These are phyloP conservation scores for Oidiodendron maius DNA, from an alignment of 495 filamentous ascomycete genomes.

Conservation along the genomic window DNA sequence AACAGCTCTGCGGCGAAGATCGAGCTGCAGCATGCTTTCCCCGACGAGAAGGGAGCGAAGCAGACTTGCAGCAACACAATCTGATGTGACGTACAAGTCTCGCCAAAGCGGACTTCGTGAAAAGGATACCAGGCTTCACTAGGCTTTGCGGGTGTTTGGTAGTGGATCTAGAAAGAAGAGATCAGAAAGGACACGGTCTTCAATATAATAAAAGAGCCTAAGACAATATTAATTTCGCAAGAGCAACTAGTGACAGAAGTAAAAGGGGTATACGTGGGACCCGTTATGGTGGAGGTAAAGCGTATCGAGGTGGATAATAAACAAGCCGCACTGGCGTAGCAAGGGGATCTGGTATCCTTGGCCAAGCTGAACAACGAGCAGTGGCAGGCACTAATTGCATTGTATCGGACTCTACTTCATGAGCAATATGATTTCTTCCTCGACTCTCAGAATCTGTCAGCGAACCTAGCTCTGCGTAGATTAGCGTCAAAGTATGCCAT, in stretches of 20 bases:
- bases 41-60: no score
- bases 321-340: conserved; percentile 34
- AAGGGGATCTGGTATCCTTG: conserved; percentile 24
- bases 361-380: conserved; percentile 51
- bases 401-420: conserved; percentile 67
- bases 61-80: no score
- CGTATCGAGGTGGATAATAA: conserved; percentile 63
- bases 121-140: no score
- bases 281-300: conserved; percentile 76
- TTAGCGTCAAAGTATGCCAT: conserved; percentile 69
- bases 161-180: not conserved
- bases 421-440: conserved; percentile 82
- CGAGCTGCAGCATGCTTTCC: no score
- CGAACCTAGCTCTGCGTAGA: conserved; percentile 48
- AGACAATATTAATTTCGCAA: conserved; percentile 65
- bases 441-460: conserved; percentile 68
- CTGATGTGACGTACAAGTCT: no score
- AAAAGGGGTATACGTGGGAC: conserved; percentile 68
- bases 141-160: no score
- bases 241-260: conserved; percentile 67
- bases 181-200: conserved; percentile 1
- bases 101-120: no score
- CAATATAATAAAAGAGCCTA: conserved; percentile 39
- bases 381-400: conserved; percentile 66
- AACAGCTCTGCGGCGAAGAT: no score